These are phyloP conservation scores for Leccinum imitatum DNA, from an alignment of 768 basidiomycete species.

Conservation along the genomic window DNA sequence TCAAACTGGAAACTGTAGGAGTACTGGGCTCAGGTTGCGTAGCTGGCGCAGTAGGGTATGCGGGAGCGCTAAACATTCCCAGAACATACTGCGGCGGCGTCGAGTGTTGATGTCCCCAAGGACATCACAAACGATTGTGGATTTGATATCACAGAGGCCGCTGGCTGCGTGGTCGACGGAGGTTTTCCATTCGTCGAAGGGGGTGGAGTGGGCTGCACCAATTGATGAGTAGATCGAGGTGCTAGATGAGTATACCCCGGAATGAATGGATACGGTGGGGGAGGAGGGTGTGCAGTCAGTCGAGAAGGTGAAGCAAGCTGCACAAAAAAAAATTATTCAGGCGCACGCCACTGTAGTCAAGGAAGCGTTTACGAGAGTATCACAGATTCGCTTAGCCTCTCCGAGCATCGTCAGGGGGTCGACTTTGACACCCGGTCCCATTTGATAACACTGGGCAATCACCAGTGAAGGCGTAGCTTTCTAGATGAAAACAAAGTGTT, in stretches of 20 bases:
- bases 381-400: constrained; percentile 78
- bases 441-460: constrained; percentile 77
- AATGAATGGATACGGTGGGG: constrained; percentile 50
- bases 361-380: constrained; percentile 56
- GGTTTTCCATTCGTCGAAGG: constrained; percentile 36
- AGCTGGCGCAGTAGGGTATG: constrained; percentile 48
- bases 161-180: constrained; percentile 32
- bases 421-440: constrained; percentile 65
- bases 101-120: constrained; percentile 52
- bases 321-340: constrained; percentile 13
- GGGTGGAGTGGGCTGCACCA: constrained; percentile 37
- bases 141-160: constrained; percentile 61
- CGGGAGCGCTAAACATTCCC: constrained; percentile 32
- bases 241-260: constrained; percentile 37
- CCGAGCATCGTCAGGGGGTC: constrained; percentile 72
- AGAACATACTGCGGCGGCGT: constrained; percentile 46
- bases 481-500: constrained; percentile 24
- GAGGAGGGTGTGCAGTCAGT: constrained; percentile 64
- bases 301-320: constrained; percentile 76
- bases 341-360: not conserved
- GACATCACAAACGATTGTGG: constrained; percentile 73
- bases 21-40: constrained; percentile 26
- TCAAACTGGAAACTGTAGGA: constrained; percentile 28
- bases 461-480: constrained; percentile 65
- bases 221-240: constrained; percentile 32